Conservation (phyloP, 805 yeast genomes). For the Lipomyces mesembrius region DNA sequence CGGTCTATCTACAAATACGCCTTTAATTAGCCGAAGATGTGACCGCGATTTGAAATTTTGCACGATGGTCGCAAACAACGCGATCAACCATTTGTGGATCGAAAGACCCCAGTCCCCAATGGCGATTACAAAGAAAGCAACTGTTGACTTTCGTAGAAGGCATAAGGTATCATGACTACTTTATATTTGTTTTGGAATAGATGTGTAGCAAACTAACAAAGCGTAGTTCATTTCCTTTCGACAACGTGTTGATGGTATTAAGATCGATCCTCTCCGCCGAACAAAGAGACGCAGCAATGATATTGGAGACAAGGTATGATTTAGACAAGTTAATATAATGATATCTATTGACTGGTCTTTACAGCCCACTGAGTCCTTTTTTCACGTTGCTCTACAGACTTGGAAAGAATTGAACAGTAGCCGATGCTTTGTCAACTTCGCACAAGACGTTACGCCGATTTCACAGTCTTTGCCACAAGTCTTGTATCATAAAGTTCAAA, state of each 20-base stretch:
- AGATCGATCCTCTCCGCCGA: constrained; percentile 68
- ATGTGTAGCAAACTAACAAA: not conserved
- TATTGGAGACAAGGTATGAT: constrained; percentile 28
- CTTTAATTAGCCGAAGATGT: not conserved
- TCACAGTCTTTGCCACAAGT: constrained; percentile 80
- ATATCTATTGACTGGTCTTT: not conserved
- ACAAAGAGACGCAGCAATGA: constrained; percentile 41
- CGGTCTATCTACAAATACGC: not conserved
- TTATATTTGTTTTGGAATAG: not conserved
- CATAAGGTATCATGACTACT: constrained; percentile 24
- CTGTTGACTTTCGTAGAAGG: constrained; percentile 22
- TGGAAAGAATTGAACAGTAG: constrained; percentile 89
- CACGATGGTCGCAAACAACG: too few species aligned
- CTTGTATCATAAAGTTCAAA: constrained; percentile 66
- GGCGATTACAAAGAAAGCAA: constrained; percentile 33
- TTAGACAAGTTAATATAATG: not conserved
- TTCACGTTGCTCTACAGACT: constrained; percentile 74
- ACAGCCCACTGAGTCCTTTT: constrained; percentile 59
- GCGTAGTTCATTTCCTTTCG: constrained; percentile 62
- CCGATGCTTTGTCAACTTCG: constrained; percentile 67
- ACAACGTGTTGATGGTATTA: constrained; percentile 80
- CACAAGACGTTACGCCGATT: constrained; percentile 57
- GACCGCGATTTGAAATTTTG: not conserved
- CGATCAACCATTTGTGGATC: not conserved
- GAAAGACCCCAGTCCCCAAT: constrained; percentile 4